phyloP scores from a whole-genome alignment of 2,329 filamentous ascomycete species.

The Xylaria sp. region DNA sequence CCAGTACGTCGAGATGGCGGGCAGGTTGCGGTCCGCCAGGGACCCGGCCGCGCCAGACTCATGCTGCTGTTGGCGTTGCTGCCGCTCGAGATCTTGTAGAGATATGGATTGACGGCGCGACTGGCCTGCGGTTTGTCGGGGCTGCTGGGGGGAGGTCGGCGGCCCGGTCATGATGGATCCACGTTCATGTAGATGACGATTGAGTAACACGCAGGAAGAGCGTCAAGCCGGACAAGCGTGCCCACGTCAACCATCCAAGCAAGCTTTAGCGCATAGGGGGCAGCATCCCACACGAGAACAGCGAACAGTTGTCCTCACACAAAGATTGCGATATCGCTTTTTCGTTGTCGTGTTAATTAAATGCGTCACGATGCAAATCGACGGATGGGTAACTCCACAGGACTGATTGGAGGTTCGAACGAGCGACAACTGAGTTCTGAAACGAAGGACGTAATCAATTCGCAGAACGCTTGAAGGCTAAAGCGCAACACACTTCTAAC shows the following conservation, averaged over 20 bases:
- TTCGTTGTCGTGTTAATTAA: neutral
- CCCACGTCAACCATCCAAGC: conserved; percentile 11
- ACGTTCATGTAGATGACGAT: conserved; percentile 45
- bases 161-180: conserved; percentile 57
- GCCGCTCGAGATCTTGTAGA: conserved; percentile 67
- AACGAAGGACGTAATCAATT: conserved; percentile 22
- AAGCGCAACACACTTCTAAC: conserved; percentile 13
- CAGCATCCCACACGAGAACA: conserved; percentile 24
- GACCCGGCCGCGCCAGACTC: conserved; percentile 38
- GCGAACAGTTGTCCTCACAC: neutral
- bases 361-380: conserved; percentile 5
- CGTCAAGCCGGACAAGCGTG: conserved; percentile 16
- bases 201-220: conserved; percentile 13
- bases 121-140: conserved; percentile 58
- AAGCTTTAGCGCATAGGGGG: conserved; percentile 8
- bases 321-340: neutral
- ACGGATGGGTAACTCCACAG: conserved; percentile 1
- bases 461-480: conserved; percentile 6
- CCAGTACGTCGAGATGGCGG: conserved; percentile 65
- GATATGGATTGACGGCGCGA: conserved; percentile 72
- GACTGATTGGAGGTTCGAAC: conserved; percentile 17
- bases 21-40: conserved; percentile 49
- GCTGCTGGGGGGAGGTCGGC: conserved; percentile 54
- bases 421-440: conserved; percentile 21
- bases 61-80: conserved; percentile 45